These are phyloP conservation scores for Ophiocytium majus DNA, from an alignment of 352 stramenopile genomes.

Conservation along the genomic window DNA sequence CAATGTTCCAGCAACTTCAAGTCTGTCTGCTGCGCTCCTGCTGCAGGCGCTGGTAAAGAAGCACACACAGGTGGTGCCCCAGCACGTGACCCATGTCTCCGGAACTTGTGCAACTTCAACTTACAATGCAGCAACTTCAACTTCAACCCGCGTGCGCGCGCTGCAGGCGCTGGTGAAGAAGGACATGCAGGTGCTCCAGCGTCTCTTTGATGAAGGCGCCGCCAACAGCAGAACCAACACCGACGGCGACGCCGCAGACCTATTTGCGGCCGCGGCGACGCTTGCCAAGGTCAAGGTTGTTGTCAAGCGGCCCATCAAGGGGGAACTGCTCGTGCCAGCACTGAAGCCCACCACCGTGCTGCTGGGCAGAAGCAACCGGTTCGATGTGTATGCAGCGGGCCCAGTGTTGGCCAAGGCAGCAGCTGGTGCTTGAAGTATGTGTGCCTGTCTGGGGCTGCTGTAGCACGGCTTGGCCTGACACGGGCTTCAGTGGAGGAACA, in stretches of 20 bases:
- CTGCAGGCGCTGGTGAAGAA: slow-evolving; percentile 43
- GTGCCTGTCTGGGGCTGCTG: too few relatives aligned
- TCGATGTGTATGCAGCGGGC: slow-evolving; percentile 35
- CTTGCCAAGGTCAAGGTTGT: slow-evolving; percentile 45
- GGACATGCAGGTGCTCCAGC: slow-evolving; percentile 49
- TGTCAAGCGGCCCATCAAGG: slow-evolving; percentile 46
- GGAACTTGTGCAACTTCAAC: too few relatives aligned
- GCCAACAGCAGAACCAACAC: background rate
- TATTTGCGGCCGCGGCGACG: slow-evolving; percentile 37
- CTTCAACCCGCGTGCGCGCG: too few relatives aligned
- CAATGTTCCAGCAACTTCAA: too few relatives aligned
- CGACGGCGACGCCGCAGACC: slow-evolving; percentile 21
- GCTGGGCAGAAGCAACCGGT: slow-evolving; percentile 37
- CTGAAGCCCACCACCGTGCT: slow-evolving; percentile 33
- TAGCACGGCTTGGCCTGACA: too few relatives aligned
- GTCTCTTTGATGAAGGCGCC: slow-evolving; percentile 30
- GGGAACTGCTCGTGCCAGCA: slow-evolving; percentile 21
- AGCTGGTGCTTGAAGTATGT: too few relatives aligned
- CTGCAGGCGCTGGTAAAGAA: slow-evolving; percentile 43
- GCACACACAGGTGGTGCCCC: slow-evolving; percentile 46
- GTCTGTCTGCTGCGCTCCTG: background rate
- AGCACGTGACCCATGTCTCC: too few relatives aligned
- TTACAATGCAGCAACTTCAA: too few relatives aligned
- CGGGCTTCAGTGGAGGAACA: too few relatives aligned
- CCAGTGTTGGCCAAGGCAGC: background rate